Conservation (phyloP, 306 rosid genomes). For the Trifolium dubium region DNA sequence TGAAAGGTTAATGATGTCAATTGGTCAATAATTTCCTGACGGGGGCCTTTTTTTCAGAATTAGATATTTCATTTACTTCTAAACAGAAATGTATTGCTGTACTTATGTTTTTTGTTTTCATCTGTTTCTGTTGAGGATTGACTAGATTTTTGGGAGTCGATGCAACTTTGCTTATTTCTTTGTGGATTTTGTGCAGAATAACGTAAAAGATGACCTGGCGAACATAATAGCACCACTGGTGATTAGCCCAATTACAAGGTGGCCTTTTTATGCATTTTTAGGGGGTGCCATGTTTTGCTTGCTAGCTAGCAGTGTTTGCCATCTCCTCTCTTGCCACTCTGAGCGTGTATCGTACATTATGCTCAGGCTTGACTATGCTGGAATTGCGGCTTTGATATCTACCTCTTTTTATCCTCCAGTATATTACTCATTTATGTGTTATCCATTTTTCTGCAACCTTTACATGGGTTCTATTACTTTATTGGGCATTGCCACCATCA, state of each 20-base stretch:
- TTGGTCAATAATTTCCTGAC: slow-evolving; percentile 27
- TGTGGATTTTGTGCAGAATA: slow-evolving; percentile 60
- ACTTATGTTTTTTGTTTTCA: slow-evolving; percentile 15
- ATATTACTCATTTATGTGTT: slow-evolving; percentile 95
- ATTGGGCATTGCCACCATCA: slow-evolving; percentile 70
- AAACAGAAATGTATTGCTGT: background rate
- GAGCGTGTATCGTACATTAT: slow-evolving; percentile 78
- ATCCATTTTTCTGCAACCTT: slow-evolving; percentile 88
- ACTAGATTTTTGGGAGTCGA: slow-evolving; percentile 32
- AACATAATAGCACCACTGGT: slow-evolving; percentile 79
- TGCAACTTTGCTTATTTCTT: slow-evolving; percentile 31
- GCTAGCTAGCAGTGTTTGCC: slow-evolving; percentile 91
- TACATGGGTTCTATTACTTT: slow-evolving; percentile 82
- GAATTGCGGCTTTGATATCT: slow-evolving; percentile 93
- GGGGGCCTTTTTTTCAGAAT: background rate
- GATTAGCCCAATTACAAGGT: slow-evolving; percentile 86
- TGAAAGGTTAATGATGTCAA: slow-evolving; percentile 27
- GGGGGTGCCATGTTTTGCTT: slow-evolving; percentile 99
- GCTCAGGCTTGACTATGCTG: slow-evolving; percentile 98
- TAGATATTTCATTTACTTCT: slow-evolving; percentile 16
- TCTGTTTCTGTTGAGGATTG: slow-evolving; percentile 32
- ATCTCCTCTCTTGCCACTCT: slow-evolving; percentile 93
- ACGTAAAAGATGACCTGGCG: slow-evolving; percentile 75
- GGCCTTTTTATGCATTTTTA: slow-evolving; percentile 93
- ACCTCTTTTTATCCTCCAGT: slow-evolving; percentile 96